A percentile compares a stretch with the other conserved stretches of the same genome.
phyloP scores from a whole-genome alignment of 192 early-diverging fungal species.

The Funneliformis mosseae region DNA sequence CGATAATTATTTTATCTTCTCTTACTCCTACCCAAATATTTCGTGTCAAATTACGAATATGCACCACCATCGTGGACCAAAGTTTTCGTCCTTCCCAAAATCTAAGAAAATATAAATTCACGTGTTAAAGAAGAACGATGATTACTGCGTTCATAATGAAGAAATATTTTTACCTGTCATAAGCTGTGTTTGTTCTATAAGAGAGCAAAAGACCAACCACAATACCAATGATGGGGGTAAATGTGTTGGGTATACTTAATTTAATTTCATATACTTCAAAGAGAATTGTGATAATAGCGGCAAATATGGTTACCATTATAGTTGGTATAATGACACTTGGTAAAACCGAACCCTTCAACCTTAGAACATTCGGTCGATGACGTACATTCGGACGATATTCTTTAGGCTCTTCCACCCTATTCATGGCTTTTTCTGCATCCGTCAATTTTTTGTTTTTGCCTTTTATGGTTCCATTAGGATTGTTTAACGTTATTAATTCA shows the following conservation, averaged over 20 bases:
- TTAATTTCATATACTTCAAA: not conserved
- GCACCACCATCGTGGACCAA: constrained; percentile 73
- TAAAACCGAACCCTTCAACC: not conserved
- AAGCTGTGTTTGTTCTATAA: constrained; percentile 71
- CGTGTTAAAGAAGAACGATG: not conserved
- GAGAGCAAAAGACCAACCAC: constrained; percentile 60
- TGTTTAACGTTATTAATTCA: too few relatives aligned
- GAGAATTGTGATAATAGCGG: not conserved
- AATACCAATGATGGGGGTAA: constrained; percentile 42
- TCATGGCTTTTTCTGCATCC: too few relatives aligned
- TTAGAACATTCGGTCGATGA: not conserved
- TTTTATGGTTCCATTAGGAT: too few relatives aligned
- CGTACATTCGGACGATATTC: not conserved
- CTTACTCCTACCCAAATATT: constrained; percentile 68
- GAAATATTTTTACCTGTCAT: constrained; percentile 46
- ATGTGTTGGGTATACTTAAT: constrained; percentile 22
- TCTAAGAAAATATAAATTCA: constrained; percentile 37
- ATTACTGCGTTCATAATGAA: not conserved
- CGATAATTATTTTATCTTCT: too few relatives aligned
- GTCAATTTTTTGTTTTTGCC: too few relatives aligned
- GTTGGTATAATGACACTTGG: not conserved
- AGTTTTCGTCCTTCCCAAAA: constrained; percentile 88
- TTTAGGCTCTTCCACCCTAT: too few relatives aligned
- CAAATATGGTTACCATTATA: not conserved
- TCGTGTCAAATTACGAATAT: constrained; percentile 78